These are phyloP conservation scores for Microcera coccophila DNA, from an alignment of 2,329 filamentous ascomycete genomes.

Conservation along the genomic window DNA sequence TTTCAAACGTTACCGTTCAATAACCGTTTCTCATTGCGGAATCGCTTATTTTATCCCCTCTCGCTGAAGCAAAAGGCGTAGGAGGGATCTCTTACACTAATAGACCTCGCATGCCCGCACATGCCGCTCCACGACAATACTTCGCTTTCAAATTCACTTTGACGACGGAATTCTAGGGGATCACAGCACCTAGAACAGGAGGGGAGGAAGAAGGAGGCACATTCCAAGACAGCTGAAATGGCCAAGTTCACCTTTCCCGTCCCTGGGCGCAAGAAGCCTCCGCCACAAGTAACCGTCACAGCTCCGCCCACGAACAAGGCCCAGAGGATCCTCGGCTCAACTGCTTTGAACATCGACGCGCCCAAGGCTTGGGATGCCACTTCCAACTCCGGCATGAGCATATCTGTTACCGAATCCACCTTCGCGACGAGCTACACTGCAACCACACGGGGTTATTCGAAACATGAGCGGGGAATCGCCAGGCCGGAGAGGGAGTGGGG, in stretches of 20 bases:
- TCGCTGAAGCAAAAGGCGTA: conserved; percentile 3
- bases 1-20: background rate
- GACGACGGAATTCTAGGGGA: conserved; percentile 19
- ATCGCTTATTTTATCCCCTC: background rate
- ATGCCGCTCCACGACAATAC: conserved; percentile 19
- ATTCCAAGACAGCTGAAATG: conserved; percentile 17
- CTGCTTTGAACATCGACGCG: conserved; percentile 24
- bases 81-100: background rate
- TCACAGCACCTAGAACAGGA: conserved; percentile 10
- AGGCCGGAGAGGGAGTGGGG: conserved; percentile 20
- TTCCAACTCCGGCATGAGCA: conserved; percentile 21
- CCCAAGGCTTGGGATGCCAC: conserved; percentile 18
- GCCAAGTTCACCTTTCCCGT: conserved; percentile 27
- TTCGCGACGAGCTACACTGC: conserved; percentile 9
- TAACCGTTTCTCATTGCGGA: background rate
- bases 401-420: conserved; percentile 14
- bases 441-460: conserved; percentile 2
- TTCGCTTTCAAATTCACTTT: conserved; percentile 15
- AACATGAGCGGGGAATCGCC: conserved; percentile 6
- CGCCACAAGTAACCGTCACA: conserved; percentile 25
- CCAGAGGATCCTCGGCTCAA: conserved; percentile 26
- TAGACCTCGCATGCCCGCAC: conserved; percentile 12
- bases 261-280: conserved; percentile 27
- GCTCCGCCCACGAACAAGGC: conserved; percentile 25
- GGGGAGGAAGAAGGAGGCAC: conserved; percentile 5